phyloP scores from a whole-genome alignment of 805 yeast species.

The Candida nanaspora region DNA sequence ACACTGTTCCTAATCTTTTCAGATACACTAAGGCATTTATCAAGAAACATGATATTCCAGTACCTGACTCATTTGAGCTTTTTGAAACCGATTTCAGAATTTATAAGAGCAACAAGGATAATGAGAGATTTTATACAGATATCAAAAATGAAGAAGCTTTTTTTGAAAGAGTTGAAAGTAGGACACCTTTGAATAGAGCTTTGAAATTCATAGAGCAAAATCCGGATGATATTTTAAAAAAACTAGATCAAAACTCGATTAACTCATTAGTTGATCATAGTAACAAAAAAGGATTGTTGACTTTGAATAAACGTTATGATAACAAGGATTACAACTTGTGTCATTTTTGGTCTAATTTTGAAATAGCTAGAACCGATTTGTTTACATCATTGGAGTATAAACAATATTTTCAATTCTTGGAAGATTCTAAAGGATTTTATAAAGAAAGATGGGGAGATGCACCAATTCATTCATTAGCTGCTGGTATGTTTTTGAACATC shows the following conservation, averaged over 20 bases:
- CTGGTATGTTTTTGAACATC: conserved; percentile 63
- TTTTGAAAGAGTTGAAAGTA: conserved; percentile 16
- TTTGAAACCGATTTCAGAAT: conserved; percentile 40
- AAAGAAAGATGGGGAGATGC: conserved; percentile 98
- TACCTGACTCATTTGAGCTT: conserved; percentile 65
- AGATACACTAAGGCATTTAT: conserved; percentile 63
- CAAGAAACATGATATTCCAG: conserved; percentile 34
- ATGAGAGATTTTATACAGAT: conserved; percentile 22
- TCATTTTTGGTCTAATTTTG: conserved; percentile 93
- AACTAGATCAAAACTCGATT: conserved; percentile 25
- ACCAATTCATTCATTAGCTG: conserved; percentile 84
- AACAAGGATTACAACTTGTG: conserved; percentile 68
- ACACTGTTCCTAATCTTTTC: conserved; percentile 79
- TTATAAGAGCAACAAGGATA: conserved; percentile 21
- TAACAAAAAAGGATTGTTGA: conserved; percentile 22
- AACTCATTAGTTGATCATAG: conserved; percentile 32
- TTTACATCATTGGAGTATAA: conserved; percentile 62
- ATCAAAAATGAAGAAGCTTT: conserved; percentile 18
- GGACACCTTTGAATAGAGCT: conserved; percentile 20
- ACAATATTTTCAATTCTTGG: conserved; percentile 62
- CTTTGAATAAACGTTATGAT: conserved; percentile 51
- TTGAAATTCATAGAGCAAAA: conserved; percentile 5
- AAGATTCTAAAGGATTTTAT: conserved; percentile 74
- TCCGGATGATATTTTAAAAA: conserved; percentile 7
- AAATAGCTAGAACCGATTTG: conserved; percentile 76